Evolutionary conservation across 495 filamentous ascomycete species (phyloP), one percentile per base, ranked within the genome.

Genomic region (Lentithecium fluviatile): DNA sequence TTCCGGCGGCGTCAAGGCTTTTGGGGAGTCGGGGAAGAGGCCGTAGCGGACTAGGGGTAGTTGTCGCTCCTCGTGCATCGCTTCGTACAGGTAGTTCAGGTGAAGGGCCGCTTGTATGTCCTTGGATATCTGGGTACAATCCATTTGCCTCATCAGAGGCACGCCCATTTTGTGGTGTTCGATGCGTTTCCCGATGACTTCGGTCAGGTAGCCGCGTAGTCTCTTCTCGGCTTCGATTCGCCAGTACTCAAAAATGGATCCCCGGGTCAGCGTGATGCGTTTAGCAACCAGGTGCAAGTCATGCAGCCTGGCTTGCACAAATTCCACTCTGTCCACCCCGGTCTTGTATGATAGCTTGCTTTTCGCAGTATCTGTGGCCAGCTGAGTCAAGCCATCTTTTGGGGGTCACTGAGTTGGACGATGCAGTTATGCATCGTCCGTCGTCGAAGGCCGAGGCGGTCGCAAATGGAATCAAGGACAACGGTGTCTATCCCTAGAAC

Each of bases 41-140:
- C 57, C 48, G 26, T 60, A 60, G 11, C 57, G 57, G n/a, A 32
- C 20, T 13, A 60, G 46, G 10, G 57, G 57, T 5, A 60, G 47
- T 29, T 26, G 57, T 19, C 57, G 46, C 25, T 52, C 47, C 15
- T 45, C 13, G 13, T 60, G 57, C 48, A 60, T 52, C 11, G 38
- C 38, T 25, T 52, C 47, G 48, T 34, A 60, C 11, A 60, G 15
- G 25, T 43, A 60, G n/a, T 12, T n/a, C 19, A 60, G 46, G 20
- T 45, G 1, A 26, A n/a, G n/a, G 6, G 8, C 25, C 13, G 25
- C 13, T 29, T 34, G 20, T 1, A 10, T 12, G 43, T 56, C n/a
- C n/a, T 47, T 25, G 6, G 8, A 23, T 21, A 13, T 1, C 11
- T 40, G 21, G 7, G n/a, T n/a, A n/a, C n/a, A n/a, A n/a, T n/a